phyloP scores from a whole-genome alignment of 2,329 filamentous ascomycete species.

The Aureobasidium sp. region DNA sequence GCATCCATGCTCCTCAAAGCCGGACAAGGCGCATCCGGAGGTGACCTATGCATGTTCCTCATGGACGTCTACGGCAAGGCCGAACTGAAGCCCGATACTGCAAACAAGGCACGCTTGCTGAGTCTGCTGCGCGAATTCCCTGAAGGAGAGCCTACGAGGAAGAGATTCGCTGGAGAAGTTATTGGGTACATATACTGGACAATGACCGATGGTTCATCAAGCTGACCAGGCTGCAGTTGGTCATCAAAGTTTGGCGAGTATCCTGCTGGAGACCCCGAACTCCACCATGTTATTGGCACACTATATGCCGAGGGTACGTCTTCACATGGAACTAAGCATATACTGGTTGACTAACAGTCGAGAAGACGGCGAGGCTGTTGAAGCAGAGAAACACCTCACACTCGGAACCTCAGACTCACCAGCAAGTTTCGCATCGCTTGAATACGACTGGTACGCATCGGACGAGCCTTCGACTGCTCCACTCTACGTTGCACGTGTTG shows the following conservation, averaged over 20 bases:
- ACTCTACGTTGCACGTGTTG: conserved; percentile 74
- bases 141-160: conserved; percentile 77
- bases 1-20: conserved; percentile 80
- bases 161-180: conserved; percentile 84
- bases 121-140: conserved; percentile 75
- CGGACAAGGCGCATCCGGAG: conserved; percentile 87
- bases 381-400: conserved; percentile 83
- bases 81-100: conserved; percentile 67
- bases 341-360: neutral
- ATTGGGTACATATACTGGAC: conserved; percentile 53
- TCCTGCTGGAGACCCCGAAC: conserved; percentile 84
- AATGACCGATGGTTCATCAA: neutral
- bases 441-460: conserved; percentile 89
- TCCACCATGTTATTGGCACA: conserved; percentile 85
- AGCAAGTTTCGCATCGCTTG: conserved; percentile 69
- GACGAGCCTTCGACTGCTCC: conserved; percentile 84
- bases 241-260: conserved; percentile 77
- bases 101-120: conserved; percentile 65
- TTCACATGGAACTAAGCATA: neutral
- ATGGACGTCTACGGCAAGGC: conserved; percentile 88
- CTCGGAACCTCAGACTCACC: conserved; percentile 86
- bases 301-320: conserved; percentile 69
- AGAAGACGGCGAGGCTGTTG: conserved; percentile 75
- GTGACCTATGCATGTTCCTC: conserved; percentile 79
- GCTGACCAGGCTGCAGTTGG: conserved; percentile 50